phyloP scores from a whole-genome alignment of 2,329 filamentous ascomycete genomes.

The Xylariaceae sp. region DNA sequence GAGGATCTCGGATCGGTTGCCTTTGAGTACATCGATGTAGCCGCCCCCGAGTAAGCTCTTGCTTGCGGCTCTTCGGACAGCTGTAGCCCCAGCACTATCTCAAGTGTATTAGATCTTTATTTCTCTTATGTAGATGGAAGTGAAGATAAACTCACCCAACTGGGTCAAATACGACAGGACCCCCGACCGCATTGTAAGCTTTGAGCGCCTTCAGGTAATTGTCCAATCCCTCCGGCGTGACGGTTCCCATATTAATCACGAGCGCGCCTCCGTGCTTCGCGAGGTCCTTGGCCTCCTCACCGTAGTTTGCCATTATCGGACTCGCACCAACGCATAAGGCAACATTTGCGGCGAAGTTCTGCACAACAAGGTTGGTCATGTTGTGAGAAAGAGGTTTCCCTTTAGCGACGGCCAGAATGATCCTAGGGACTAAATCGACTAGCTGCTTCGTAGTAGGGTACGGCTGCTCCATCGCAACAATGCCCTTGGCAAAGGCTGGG shows the following conservation, averaged over 20 bases:
- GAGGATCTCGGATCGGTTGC: constrained; percentile 92
- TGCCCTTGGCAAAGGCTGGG: constrained; percentile 37
- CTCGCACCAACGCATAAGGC: constrained; percentile 84
- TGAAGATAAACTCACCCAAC: constrained; percentile 67
- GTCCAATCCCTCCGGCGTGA: constrained; percentile 74
- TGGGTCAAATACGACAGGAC: constrained; percentile 85
- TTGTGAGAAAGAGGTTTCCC: constrained; percentile 84
- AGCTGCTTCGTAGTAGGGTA: constrained; percentile 33
- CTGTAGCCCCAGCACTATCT: constrained; percentile 75
- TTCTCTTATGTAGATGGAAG: not conserved
- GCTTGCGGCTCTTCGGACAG: constrained; percentile 73
- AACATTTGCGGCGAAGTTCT: constrained; percentile 93
- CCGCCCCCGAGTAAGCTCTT: constrained; percentile 73
- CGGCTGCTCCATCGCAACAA: constrained; percentile 20
- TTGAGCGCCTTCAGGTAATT: constrained; percentile 77
- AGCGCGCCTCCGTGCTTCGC: constrained; percentile 77
- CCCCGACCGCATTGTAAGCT: constrained; percentile 80
- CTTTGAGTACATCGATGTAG: constrained; percentile 89
- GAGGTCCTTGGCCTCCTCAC: constrained; percentile 82
- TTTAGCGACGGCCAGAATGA: constrained; percentile 67
- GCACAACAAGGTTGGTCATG: constrained; percentile 96
- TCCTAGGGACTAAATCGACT: constrained; percentile 43
- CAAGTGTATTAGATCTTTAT: not conserved
- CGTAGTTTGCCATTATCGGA: constrained; percentile 93
- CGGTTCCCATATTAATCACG: constrained; percentile 94